Percentiles rank a stretch among this genome's conserved stretches.
Conservation (phyloP, 768 basidiomycete genomes). For the Naganishia onofrii region DNA sequence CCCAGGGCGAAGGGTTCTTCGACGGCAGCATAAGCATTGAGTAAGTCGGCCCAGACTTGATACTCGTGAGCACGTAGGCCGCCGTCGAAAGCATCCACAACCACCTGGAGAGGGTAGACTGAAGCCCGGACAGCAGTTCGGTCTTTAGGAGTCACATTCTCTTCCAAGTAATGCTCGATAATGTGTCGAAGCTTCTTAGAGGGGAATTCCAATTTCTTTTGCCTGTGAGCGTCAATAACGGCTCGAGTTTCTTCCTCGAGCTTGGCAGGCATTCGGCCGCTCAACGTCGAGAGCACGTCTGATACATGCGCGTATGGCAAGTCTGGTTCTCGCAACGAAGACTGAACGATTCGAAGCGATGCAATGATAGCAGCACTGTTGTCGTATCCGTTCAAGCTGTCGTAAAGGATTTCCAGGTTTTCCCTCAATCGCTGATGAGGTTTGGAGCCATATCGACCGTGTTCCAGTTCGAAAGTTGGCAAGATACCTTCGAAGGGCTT, state of each 20-base stretch:
- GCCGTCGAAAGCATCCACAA: conserved; percentile 72
- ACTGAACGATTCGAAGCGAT: conserved; percentile 80
- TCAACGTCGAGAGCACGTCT: conserved; percentile 79
- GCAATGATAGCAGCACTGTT: conserved; percentile 86
- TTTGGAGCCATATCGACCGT: conserved; percentile 77
- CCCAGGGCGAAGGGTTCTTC: conserved; percentile 91
- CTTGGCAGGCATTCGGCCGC: conserved; percentile 87
- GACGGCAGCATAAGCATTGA: conserved; percentile 76
- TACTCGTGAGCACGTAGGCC: conserved; percentile 87
- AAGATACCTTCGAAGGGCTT: conserved; percentile 96
- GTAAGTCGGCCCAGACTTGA: conserved; percentile 68
- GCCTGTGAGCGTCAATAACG: conserved; percentile 70
- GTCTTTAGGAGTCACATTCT: conserved; percentile 75
- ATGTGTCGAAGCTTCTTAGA: conserved; percentile 78
- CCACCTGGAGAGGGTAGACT: conserved; percentile 67
- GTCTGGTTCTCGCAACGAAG: conserved; percentile 75
- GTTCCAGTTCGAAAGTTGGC: conserved; percentile 77
- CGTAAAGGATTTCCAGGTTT: conserved; percentile 72
- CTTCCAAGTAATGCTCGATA: conserved; percentile 78
- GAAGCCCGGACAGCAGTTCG: conserved; percentile 72
- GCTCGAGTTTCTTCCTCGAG: conserved; percentile 81
- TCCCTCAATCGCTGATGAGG: conserved; percentile 78
- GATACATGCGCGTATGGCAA: conserved; percentile 83
- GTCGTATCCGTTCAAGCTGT: conserved; percentile 94
- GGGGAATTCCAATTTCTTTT: conserved; percentile 82